phyloP scores from a whole-genome alignment of 2,329 filamentous ascomycete species.

The Emergomyces orientalis region DNA sequence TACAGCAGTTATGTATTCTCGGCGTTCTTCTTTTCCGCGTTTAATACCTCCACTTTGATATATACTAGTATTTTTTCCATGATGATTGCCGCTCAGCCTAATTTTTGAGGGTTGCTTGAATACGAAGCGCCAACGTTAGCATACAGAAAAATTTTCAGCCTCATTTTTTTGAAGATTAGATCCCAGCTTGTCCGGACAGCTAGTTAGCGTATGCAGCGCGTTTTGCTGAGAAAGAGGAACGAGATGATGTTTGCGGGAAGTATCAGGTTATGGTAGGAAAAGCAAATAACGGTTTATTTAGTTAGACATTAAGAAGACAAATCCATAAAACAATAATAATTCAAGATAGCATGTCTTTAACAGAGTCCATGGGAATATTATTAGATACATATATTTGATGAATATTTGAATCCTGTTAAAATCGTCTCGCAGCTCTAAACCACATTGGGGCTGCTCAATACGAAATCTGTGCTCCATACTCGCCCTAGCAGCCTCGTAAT shows the following conservation, averaged over 20 bases:
- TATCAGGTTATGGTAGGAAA: background rate
- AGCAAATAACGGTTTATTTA: background rate
- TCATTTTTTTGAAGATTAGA: background rate
- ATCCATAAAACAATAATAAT: background rate
- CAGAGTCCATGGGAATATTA: background rate
- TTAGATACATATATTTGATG: too few relatives aligned
- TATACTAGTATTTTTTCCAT: too few relatives aligned
- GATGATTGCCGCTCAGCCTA: background rate
- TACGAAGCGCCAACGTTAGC: background rate
- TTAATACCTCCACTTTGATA: too few relatives aligned
- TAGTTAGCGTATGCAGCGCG: background rate
- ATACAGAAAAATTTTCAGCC: background rate
- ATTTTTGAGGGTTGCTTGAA: background rate
- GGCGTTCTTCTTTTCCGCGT: background rate
- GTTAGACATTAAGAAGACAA: background rate
- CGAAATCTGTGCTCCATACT: background rate
- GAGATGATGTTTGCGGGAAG: background rate
- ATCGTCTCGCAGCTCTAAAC: background rate
- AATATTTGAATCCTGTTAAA: background rate
- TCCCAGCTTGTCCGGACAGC: background rate
- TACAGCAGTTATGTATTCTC: background rate
- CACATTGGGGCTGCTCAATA: background rate
- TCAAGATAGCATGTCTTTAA: background rate
- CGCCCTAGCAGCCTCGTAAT: background rate
- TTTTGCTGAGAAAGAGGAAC: background rate